Percentiles rank a stretch among this genome's conserved stretches.
phyloP scores from a whole-genome alignment of 2,329 filamentous ascomycete genomes.

The Scytalidium lignicola region DNA sequence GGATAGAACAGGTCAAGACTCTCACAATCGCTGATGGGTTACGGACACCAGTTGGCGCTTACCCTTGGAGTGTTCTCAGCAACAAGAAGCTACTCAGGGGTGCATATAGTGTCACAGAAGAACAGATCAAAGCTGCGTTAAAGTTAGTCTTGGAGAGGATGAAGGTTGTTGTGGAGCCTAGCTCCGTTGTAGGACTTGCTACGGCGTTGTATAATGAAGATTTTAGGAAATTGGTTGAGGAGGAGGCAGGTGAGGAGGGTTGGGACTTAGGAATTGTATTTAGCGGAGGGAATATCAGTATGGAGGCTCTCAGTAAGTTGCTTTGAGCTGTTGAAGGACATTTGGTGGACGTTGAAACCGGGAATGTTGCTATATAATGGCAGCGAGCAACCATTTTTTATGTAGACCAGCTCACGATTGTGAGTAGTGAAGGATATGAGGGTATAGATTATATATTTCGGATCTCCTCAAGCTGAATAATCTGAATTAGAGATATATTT shows the following conservation, averaged over 20 bases:
- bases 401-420: too few relatives aligned
- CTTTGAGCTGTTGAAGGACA: slow-evolving; percentile 32
- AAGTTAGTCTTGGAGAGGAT: slow-evolving; percentile 76
- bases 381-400: too few relatives aligned
- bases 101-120: slow-evolving; percentile 71
- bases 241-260: slow-evolving; percentile 63
- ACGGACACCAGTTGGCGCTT: slow-evolving; percentile 71
- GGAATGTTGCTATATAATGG: too few relatives aligned
- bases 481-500: too few relatives aligned
- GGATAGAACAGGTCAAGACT: slow-evolving; percentile 65
- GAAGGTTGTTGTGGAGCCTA: slow-evolving; percentile 89
- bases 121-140: slow-evolving; percentile 74
- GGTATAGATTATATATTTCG: too few relatives aligned
- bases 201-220: slow-evolving; percentile 81
- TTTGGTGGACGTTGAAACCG: too few relatives aligned
- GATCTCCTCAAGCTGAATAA: too few relatives aligned
- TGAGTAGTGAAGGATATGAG: too few relatives aligned
- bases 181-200: slow-evolving; percentile 77
- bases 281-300: slow-evolving; percentile 54
- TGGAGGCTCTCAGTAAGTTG: slow-evolving; percentile 48
- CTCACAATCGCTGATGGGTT: slow-evolving; percentile 87
- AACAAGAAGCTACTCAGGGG: slow-evolving; percentile 63
- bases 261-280: slow-evolving; percentile 66
- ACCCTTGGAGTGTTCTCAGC: slow-evolving; percentile 74
- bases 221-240: slow-evolving; percentile 66